A percentile compares a stretch with the other conserved stretches of the same genome.
phyloP scores from a whole-genome alignment of 768 basidiomycete genomes.

The Favolaschia claudopus region DNA sequence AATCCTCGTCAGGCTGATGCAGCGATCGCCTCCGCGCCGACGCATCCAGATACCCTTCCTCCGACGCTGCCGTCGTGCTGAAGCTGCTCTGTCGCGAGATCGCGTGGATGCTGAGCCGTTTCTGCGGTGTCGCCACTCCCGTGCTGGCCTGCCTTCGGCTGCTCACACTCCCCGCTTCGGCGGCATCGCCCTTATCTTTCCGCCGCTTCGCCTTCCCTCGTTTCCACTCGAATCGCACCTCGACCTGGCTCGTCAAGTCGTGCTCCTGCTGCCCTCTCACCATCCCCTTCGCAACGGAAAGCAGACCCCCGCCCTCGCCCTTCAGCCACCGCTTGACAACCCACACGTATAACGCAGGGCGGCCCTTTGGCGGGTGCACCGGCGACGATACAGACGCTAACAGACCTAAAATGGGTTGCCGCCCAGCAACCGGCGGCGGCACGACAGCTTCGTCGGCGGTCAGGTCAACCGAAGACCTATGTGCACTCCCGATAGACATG shows the following conservation, averaged over 20 bases:
- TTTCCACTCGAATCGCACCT: constrained; percentile 85
- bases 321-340: constrained; percentile 80
- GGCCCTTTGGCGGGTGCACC: constrained; percentile 27
- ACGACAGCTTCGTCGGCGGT: not conserved
- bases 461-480: constrained; percentile 23
- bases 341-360: constrained; percentile 77
- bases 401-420: constrained; percentile 19
- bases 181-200: constrained; percentile 35
- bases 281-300: constrained; percentile 39
- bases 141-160: constrained; percentile 11
- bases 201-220: constrained; percentile 48
- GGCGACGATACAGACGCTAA: constrained; percentile 22
- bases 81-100: constrained; percentile 47
- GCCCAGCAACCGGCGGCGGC: not conserved
- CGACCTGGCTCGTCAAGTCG: constrained; percentile 53
- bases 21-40: constrained; percentile 6
- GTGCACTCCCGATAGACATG: constrained; percentile 21
- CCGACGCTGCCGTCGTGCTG: constrained; percentile 38
- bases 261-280: constrained; percentile 17
- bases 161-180: constrained; percentile 19
- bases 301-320: constrained; percentile 47
- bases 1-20: constrained; percentile 44
- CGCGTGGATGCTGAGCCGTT: constrained; percentile 45
- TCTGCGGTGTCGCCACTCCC: constrained; percentile 4
- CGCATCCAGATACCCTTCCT: constrained; percentile 44